Base-by-base conservation (phyloP, 257 asterid species). In the Solanum corneliomulleri region DNA sequence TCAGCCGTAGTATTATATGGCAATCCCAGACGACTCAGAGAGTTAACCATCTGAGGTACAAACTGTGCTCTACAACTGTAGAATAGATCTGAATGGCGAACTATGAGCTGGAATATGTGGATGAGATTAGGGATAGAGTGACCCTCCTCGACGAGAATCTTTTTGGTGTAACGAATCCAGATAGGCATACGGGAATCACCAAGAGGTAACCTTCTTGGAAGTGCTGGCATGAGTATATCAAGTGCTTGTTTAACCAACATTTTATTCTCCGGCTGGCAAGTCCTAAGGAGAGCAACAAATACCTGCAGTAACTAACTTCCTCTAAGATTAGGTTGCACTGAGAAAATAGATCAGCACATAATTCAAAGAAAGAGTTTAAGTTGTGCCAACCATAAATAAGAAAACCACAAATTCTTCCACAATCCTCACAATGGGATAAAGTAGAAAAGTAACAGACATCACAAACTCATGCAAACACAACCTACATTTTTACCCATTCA, bases 111-210 rank as follows among this genome's bases (percentile, higher is more conserved):
- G 93, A 97, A 97, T 90, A 97, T 97, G 92, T 97, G 99, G 89
- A 97, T 97, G 87, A 97, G 96, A 90, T 97, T 97, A 68, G 99
- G 99, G 87, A 96, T 93, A 14, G 99, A 97, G 91, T 97, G 99
- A 35, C 99, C 99, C 92, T 97, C 99, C 94, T 97, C 99, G 44
- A 97, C 99, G 80, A 97, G 94, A 76, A 97, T 97, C 90, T 97
- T 97, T 92, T 96, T 97, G 15, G 99, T 97, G 93, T 97, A 97
- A 56, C 99, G 99, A 91, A 97, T 97, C 99, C 99, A 97, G 88
- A 97, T 97, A 75, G 99, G 99, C 99, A 97, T 97, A 35, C 99
- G 99, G 44, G 98, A 95, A 88, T 97, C 99, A 88, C 99, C 99
- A 88, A 94, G 96, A 25, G 99, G 99, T 89, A 97, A 92, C 91